These are phyloP conservation scores for Geotrichum klebahnii DNA, from an alignment of 1,139 yeast species.

Conservation along the genomic window DNA sequence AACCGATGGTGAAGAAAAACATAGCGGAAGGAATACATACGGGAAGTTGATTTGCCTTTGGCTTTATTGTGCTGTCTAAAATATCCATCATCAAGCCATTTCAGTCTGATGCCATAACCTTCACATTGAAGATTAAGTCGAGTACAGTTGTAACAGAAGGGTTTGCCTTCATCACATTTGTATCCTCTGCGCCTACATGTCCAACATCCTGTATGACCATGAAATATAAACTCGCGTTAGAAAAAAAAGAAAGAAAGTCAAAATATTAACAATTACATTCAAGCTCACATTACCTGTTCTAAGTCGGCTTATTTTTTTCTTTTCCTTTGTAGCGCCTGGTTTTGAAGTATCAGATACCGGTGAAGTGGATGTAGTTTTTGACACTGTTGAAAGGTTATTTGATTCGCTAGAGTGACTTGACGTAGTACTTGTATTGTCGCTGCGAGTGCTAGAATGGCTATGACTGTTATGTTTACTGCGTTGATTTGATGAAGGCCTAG, in stretches of 20 bases:
- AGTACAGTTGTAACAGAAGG: slow-evolving; percentile 20
- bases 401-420: neutral
- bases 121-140: slow-evolving; percentile 30
- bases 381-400: neutral
- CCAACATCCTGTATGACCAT: slow-evolving; percentile 55
- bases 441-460: no score
- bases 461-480: no score
- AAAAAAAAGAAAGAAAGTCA: neutral
- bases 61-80: slow-evolving; percentile 12
- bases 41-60: neutral
- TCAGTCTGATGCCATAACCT: slow-evolving; percentile 33
- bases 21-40: no score
- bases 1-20: no score
- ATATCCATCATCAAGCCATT: slow-evolving; percentile 29
- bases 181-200: slow-evolving; percentile 78
- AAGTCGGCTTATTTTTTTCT: slow-evolving; percentile 30
- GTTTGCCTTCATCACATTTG: slow-evolving; percentile 71
- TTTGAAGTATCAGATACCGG: neutral
- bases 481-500: no score
- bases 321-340: slow-evolving; percentile 11
- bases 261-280: slow-evolving; percentile 1
- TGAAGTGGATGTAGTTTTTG: neutral
- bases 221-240: neutral
- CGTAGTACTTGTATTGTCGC: neutral
- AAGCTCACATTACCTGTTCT: no score